Percentiles rank a stretch among this genome's conserved stretches.
Conservation (phyloP, 1,284 basidiomycete species). For the Apiotrichum akiyoshidainum region DNA sequence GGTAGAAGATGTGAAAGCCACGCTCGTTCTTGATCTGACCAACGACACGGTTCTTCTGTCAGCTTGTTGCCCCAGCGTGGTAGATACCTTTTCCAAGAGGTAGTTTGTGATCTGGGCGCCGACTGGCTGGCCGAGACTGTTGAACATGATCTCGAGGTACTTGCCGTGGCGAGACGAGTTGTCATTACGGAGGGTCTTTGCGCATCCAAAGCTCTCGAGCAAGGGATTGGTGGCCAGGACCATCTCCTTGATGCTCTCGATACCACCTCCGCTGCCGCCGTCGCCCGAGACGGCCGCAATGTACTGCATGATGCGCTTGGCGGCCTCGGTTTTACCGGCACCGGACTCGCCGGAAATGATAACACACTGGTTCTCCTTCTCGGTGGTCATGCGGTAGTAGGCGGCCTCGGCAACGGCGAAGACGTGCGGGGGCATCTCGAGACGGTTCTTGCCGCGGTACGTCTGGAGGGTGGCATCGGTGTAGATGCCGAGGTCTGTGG, state of each 20-base stretch:
- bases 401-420: slow-evolving; percentile 95
- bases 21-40: slow-evolving; percentile 95
- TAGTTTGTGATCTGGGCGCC: slow-evolving; percentile 99
- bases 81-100: slow-evolving; percentile 86
- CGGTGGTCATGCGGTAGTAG: slow-evolving; percentile 99
- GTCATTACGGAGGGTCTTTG: slow-evolving; percentile 97
- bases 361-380: slow-evolving; percentile 99
- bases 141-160: slow-evolving; percentile 99
- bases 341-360: slow-evolving; percentile 99
- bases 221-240: slow-evolving; percentile 98
- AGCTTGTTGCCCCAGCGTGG: too few relatives aligned
- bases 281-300: slow-evolving; percentile 88
- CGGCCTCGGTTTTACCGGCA: slow-evolving; percentile 95
- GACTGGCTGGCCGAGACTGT: slow-evolving; percentile 83
- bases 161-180: slow-evolving; percentile 99
- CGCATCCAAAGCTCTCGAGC: slow-evolving; percentile 97
- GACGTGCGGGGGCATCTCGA: slow-evolving; percentile 97
- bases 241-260: slow-evolving; percentile 99
- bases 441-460: slow-evolving; percentile 95
- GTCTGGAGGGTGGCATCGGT: slow-evolving; percentile 77
- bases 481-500: slow-evolving; percentile 90
- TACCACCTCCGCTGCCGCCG: slow-evolving; percentile 61
- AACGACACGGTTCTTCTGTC: slow-evolving; percentile 73
- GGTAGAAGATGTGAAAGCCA: slow-evolving; percentile 99
- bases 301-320: slow-evolving; percentile 99